A percentile compares a stretch with the other conserved stretches of the same genome.
phyloP scores from a whole-genome alignment of 768 basidiomycete species.

The Macrolepiota dolichaula region DNA sequence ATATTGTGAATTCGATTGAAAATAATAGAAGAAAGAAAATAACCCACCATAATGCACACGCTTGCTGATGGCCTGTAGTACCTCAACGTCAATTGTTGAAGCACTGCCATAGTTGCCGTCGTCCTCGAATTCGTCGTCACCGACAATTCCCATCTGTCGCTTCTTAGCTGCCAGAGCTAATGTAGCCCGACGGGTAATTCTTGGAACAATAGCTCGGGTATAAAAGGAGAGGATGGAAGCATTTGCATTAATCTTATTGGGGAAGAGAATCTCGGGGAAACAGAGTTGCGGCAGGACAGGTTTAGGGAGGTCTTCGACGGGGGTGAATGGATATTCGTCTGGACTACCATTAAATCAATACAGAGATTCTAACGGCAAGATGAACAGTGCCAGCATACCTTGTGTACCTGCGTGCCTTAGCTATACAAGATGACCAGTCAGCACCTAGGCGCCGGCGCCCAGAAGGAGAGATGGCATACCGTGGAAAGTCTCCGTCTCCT shows the following conservation, averaged over 20 bases:
- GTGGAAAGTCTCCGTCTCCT: conserved; percentile 93
- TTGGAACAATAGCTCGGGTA: conserved; percentile 81
- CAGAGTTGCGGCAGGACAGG: conserved; percentile 74
- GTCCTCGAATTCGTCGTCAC: conserved; percentile 75
- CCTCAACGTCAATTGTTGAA: conserved; percentile 91
- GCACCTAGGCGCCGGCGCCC: conserved; percentile 7
- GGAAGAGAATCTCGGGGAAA: conserved; percentile 76
- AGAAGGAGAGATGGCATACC: conserved; percentile 47
- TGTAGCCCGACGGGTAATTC: conserved; percentile 77
- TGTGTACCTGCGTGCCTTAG: conserved; percentile 92
- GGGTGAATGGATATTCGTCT: conserved; percentile 96
- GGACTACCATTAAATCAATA: conserved; percentile 52
- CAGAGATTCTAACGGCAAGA: not conserved
- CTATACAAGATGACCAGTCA: conserved; percentile 34
- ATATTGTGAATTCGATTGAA: not conserved
- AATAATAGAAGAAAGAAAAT: not conserved
- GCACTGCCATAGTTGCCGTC: conserved; percentile 98
- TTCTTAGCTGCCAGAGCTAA: conserved; percentile 61
- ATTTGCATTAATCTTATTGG: conserved; percentile 85
- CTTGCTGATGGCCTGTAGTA: conserved; percentile 96
- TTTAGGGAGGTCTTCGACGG: conserved; percentile 57
- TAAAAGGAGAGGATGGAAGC: conserved; percentile 87
- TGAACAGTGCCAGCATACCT: conserved; percentile 50
- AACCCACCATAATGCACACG: conserved; percentile 93
- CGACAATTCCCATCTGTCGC: conserved; percentile 61